Conservation (phyloP, 306 rosid species). For the Cajanus cajan region DNA sequence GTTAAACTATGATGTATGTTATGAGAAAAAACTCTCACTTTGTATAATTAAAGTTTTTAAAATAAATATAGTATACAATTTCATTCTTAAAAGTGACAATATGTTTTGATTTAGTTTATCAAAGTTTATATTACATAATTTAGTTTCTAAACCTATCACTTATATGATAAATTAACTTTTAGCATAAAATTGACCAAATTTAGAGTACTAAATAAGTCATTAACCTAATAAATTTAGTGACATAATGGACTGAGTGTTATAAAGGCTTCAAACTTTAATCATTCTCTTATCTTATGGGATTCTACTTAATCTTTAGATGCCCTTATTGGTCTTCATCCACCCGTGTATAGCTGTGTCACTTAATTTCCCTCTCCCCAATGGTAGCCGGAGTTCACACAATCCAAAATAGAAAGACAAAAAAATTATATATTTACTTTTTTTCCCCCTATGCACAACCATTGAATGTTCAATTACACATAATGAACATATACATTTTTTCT, state of each 20-base stretch:
- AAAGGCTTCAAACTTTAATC: not conserved
- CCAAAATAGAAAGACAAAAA: not conserved
- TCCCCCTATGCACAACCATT: not conserved
- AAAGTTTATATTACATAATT: not conserved
- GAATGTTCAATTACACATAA: not conserved
- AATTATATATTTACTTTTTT: too few species aligned
- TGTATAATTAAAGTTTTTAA: not conserved
- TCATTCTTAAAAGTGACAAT: not conserved
- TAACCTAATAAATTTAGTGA: too few species aligned
- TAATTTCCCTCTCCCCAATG: not conserved
- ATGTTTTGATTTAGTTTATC: not conserved
- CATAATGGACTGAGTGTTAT: not conserved
- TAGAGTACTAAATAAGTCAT: not conserved
- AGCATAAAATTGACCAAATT: not conserved
- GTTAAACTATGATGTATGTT: not conserved
- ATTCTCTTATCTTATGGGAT: not conserved
- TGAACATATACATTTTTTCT: too few species aligned
- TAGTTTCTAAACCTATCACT: not conserved
- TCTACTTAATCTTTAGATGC: not conserved
- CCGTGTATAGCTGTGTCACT: not conserved
- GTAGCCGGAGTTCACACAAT: not conserved
- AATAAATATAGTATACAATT: not conserved
- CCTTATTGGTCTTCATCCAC: not conserved
- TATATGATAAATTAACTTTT: not conserved
- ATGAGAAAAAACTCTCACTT: not conserved